phyloP scores from a whole-genome alignment of 1,284 basidiomycete species.

The Ceratobasidium sp. region DNA sequence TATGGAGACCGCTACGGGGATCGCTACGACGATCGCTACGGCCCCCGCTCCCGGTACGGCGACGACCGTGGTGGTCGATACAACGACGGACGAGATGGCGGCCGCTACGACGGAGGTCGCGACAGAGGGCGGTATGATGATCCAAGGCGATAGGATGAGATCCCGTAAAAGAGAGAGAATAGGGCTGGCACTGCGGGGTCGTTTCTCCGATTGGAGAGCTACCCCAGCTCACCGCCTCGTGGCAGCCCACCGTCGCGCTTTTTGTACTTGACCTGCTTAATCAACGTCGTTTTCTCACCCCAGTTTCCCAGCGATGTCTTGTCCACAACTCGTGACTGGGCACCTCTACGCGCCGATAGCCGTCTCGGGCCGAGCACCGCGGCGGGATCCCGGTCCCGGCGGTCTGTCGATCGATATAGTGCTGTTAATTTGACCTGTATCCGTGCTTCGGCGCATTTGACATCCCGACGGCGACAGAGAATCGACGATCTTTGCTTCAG shows the following conservation, averaged over 20 bases:
- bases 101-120: conserved; percentile 1
- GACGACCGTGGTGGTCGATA: conserved; percentile 6
- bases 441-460: not conserved
- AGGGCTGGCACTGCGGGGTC: not conserved
- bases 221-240: not conserved
- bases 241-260: conserved; percentile 6
- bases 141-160: conserved; percentile 18
- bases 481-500: conserved; percentile 36
- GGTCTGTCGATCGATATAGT: no score
- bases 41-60: not conserved
- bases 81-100: not conserved
- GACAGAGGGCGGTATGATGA: conserved; percentile 14
- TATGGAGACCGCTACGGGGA: conserved; percentile 5
- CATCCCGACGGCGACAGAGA: not conserved
- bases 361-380: conserved; percentile 18
- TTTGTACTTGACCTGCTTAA: conserved; percentile 25
- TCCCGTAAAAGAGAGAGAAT: not conserved
- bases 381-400: not conserved
- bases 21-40: conserved; percentile 1
- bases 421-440: not conserved
- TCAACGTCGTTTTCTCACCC: conserved; percentile 35
- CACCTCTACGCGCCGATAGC: not conserved
- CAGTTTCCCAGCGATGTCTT: not conserved
- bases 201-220: conserved; percentile 8
- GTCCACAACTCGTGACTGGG: not conserved